Evolutionary conservation across 2,329 filamentous ascomycete genomes (phyloP), one percentile per base, ranked within the genome.

Genomic region (Alternaria tenuissima): DNA sequence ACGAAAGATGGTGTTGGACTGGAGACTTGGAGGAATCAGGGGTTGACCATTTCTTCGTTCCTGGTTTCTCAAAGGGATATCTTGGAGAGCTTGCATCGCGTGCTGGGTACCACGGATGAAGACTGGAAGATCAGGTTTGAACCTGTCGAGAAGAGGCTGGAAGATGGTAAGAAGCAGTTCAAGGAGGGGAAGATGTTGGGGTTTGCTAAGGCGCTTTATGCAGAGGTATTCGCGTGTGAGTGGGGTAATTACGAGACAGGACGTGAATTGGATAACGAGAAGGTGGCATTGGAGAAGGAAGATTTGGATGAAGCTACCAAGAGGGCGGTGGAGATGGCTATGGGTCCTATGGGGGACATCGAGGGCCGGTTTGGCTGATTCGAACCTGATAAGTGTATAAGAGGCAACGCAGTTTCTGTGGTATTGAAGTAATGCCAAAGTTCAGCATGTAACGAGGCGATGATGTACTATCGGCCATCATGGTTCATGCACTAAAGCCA

Each of bases 101-200:
- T 88, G 4, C 85, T 85, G 0, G 83, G 83, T 0, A 87, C 84
- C 0, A 84, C 78, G 1, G 85, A 88, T 39, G 76, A 74, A 0
- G 88, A 91, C 67, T 92, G 89, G 89, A 81, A 71, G 2, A 82
- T 91, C 56, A 79, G 70, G 1, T 75, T 83, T 12, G 83, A 88
- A 75, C 62, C 71, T 0, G 75, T 79, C 1, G 63, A 78, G 47
- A 76, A 86, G 70, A 81, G 87, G 22, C 87, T 65, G 74, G 80
- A 55, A 75, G 43, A 43, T 89, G 7, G 73, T 83, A 62, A 11
- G 83, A 81, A 20, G 83, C 83, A 58, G 66, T 49, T 51, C 46
- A 28, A 68, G 55, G n/a, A 51, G 9, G 32, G 32, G 20, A 39
- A 51, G 32, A 26, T 51, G 20, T 26, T 51, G 58, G 68, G 67